Evolutionary conservation across 495 filamentous ascomycete genomes (phyloP), one percentile per base, ranked within the genome.

Genomic region (Hypoxylon fuscum): DNA sequence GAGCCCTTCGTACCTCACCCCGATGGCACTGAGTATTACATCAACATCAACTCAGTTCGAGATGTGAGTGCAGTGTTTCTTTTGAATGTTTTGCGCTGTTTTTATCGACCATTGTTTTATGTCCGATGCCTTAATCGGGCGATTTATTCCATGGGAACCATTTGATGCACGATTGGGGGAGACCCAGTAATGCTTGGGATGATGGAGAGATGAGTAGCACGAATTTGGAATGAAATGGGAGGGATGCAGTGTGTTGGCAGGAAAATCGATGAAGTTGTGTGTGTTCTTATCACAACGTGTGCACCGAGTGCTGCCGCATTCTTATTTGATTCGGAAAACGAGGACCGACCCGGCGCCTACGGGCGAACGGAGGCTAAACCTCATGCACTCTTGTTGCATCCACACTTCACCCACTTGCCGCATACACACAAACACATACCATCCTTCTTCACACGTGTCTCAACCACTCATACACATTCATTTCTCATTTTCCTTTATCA

Each of bases 1-100:
- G 95, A 99, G 85, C 95, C 96, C 15, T 97, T 99, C 73, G 92
- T 97, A 52, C 95, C 96, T 56, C 95, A 99, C 79, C 90, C 92
- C 52, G 79, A 87, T 50, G 87, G 89, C 72, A 97, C 93, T 48
- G 95, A 98, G 75, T 97, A 97, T 81, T 99, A 99, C 79, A 96
- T 99, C 80, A 96, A 96, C 88, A 92, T 93, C 76, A 87, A 95
- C 81, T 94, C 90, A 60, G 89, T 93, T 67, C 86, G 90, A 84
- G 90, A 92, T 86, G 91, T 92, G 83, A 81, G 90, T 80, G 47
- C 31, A 41, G 41, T 37, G 43, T 45, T 43, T 49, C 51, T 63
- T 68, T 58, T 59, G 31, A 42, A 18, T 55, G 29, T 25, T 42
- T 52, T 66, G 62, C 40, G 43, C 22, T 52, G 59, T 25, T 63